Base-by-base conservation (phyloP, 768 basidiomycete species). In the Leccinum disarticulatum region DNA sequence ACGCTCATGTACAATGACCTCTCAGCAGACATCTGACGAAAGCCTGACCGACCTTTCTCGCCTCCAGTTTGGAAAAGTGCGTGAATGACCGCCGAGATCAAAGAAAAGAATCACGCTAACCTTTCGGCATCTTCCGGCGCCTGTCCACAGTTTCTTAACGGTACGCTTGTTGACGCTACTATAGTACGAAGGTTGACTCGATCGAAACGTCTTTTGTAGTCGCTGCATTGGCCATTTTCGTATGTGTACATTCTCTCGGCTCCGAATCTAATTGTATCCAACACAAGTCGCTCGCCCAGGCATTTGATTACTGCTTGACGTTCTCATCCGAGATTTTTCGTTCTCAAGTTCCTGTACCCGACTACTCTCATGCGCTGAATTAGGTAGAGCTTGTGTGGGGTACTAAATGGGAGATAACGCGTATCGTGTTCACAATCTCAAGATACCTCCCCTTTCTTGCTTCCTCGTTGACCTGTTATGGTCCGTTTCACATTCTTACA, bases 21-120 rank as follows among this genome's bases (percentile, higher is more conserved):
- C 55, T 22, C 27, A 48, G 25, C 53, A 52, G 47, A 15, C 14
- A 51, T 38, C 51, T 14, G 49, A 56, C 17, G 51, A 61, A 15
- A 6, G n/a, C 9, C 30, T 64, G 28, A 61, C 54, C 17, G 61
- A 62, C 15, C 56, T 65, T 31, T 52, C 33, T 6, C 65, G 63
- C 36, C 57, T 67, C 56, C 68, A 68, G 13, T 51, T 67, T 52
- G 61, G 61, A 43, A 68, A 65, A 68, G 68, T 68, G 17, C 36
- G 65, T 7, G 15, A 28, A 33, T 3, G 8, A 25, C 3, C 54
- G 36, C 31, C 31, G 8, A 5, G 35, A 25, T 36, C 5, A 43
- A 27, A 6, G 5, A 9, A 53, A 27, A 6, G 5, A 9, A 53
- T 27, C 25, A 28, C 9, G 8, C 46, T 52, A 7, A 60, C 33